Evolutionary conservation across 1,139 yeast species (phyloP).

Genomic region (Geotrichum europaeum): DNA sequence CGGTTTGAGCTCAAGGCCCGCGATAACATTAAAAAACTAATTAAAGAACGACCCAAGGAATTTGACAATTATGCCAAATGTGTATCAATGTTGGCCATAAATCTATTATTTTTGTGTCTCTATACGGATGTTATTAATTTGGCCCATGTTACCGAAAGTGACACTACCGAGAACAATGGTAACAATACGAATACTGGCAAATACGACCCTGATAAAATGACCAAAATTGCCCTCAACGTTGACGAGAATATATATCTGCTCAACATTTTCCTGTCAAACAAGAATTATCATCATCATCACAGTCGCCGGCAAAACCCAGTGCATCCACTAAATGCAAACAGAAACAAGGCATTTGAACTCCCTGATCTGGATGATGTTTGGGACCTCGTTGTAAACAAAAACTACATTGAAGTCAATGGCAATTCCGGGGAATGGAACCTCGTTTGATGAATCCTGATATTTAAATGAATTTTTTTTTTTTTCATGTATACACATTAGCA

Average conservation of each 20-base stretch:
- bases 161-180: background rate
- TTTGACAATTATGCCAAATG: constrained; percentile 32
- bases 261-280: background rate
- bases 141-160: background rate
- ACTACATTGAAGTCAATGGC: constrained; percentile 32
- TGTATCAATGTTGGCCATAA: constrained; percentile 34
- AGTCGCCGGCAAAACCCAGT: background rate
- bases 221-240: background rate
- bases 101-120: constrained; percentile 18
- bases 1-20: background rate
- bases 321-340: background rate
- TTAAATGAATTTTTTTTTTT: background rate
- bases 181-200: background rate
- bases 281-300: constrained; percentile 21
- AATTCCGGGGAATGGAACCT: constrained; percentile 36
- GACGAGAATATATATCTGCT: background rate
- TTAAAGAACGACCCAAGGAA: constrained; percentile 25
- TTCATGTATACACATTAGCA: background rate
- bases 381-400: constrained; percentile 31
- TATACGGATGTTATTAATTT: background rate
- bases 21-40: constrained; percentile 16
- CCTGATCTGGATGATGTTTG: constrained; percentile 21
- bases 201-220: background rate
- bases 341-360: background rate
- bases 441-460: constrained; percentile 24